phyloP scores from a whole-genome alignment of 2,329 filamentous ascomycete species.

The Lasiodiplodia citricola region DNA sequence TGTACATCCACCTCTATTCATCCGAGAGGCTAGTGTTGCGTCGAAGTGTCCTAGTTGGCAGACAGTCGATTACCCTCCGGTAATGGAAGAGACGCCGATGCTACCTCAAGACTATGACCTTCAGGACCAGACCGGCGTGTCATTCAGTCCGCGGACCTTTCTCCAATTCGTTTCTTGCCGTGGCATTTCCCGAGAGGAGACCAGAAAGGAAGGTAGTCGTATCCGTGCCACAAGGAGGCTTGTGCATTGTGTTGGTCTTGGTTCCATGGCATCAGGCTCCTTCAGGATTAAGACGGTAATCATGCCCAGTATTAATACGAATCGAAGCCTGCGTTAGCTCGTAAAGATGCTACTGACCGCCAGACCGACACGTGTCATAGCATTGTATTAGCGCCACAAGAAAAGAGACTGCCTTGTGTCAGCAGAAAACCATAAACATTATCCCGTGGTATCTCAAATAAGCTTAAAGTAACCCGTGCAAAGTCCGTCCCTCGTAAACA shows the following conservation, averaged over 20 bases:
- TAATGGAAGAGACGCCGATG: too few relatives aligned
- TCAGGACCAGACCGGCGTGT: too few relatives aligned
- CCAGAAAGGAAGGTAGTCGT: too few relatives aligned
- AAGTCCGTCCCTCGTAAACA: constrained; percentile 30
- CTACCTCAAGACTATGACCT: too few relatives aligned
- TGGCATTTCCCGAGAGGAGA: not conserved
- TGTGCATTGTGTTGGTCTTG: not conserved
- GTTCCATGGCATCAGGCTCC: not conserved
- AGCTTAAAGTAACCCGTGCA: constrained; percentile 21
- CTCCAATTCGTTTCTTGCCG: too few relatives aligned
- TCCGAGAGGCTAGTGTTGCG: not conserved
- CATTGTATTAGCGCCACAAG: not conserved
- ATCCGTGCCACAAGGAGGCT: too few relatives aligned
- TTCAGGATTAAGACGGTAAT: not conserved
- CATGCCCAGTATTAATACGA: not conserved
- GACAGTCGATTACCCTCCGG: too few relatives aligned
- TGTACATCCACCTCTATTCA: not conserved
- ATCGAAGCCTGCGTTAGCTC: not conserved
- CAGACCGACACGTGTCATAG: not conserved
- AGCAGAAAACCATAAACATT: constrained; percentile 17
- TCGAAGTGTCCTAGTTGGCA: not conserved
- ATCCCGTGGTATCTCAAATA: constrained; percentile 21
- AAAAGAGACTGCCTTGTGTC: not conserved
- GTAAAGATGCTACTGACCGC: not conserved
- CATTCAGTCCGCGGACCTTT: too few relatives aligned